Conservation (phyloP, 495 filamentous ascomycete genomes). For the Podospora didyma region DNA sequence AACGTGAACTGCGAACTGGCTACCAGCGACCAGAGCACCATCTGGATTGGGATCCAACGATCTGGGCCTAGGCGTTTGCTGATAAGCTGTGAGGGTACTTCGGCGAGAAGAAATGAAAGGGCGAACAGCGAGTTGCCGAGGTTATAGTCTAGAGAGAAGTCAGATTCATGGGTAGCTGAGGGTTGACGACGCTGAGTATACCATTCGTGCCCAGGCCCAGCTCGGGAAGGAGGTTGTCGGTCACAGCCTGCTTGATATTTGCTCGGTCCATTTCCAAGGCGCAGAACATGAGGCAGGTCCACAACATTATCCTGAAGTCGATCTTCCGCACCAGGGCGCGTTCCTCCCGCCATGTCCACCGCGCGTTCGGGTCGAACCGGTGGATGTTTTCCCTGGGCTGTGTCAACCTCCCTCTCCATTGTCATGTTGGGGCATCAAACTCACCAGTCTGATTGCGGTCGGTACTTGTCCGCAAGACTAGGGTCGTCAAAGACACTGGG, state of each 20-base stretch:
- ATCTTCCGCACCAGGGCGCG: conserved; percentile 58
- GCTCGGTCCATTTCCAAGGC: conserved; percentile 73
- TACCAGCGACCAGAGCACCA: conserved; percentile 69
- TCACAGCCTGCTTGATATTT: conserved; percentile 67
- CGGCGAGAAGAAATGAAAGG: conserved; percentile 60
- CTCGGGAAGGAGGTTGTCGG: conserved; percentile 64
- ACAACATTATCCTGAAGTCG: conserved; percentile 38
- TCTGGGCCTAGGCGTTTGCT: conserved; percentile 73
- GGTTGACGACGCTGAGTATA: conserved; percentile 6
- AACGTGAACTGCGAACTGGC: conserved; percentile 63
- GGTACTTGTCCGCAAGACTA: conserved; percentile 46
- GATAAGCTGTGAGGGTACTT: conserved; percentile 70
- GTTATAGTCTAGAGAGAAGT: conserved; percentile 55
- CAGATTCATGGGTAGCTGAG: background rate
- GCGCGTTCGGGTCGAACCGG: conserved; percentile 68
- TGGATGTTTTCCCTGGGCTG: conserved; percentile 44
- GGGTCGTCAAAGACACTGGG: conserved; percentile 42
- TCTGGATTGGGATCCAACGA: conserved; percentile 75
- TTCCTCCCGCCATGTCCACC: conserved; percentile 70
- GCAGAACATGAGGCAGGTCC: conserved; percentile 77
- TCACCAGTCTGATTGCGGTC: conserved; percentile 47
- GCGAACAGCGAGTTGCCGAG: conserved; percentile 70
- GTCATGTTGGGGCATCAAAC: no score
- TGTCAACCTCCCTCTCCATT: background rate
- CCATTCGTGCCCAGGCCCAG: conserved; percentile 62